Base-by-base conservation (phyloP, 148 eudicot species). In the Rhododendron ovatum region DNA sequence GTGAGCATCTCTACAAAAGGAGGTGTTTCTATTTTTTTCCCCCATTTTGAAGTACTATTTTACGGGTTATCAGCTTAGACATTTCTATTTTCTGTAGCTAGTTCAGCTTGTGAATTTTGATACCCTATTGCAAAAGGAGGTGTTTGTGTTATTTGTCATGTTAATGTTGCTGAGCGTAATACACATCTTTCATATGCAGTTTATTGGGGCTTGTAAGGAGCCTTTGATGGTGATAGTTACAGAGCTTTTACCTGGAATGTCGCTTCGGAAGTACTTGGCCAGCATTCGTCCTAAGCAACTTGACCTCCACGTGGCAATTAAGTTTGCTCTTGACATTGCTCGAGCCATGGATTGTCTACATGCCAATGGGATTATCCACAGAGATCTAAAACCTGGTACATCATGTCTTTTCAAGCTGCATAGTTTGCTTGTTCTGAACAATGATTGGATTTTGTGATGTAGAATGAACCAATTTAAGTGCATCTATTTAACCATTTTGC, bases 141-240 rank as follows among this genome's bases (percentile, higher is more conserved):
- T 33, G 5, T 35, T n/a, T 50, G 67, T 45, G 63, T 57, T 61
- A 37, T 80, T n/a, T 75, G n/a, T 65, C 61, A 18, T 45, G 41
- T 48, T 82, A 30, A 37, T 80, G 67, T 85, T 82, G 18, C 83
- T 65, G 18, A 67, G 61, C 22, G 24, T n/a, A 3, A 35, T 80
- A 39, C 2, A n/a, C 35, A 73, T 50, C 18, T 76, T 88, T 28
- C 39, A 39, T 86, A 85, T 92, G 92, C 98, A 96, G 99, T 96
- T 96, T 91, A 91, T 96, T 88, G 99, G 99, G 84, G 99, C 99
- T 79, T 96, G 99, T 89, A 96, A 96, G 86, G 99, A 96, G 85
- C 99, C 98, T 78, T 88, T 96, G 82, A 96, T 96, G 99, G 99
- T 96, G 85, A 93, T 96, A 86, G 99, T 96, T 48, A 90, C 99